Evolutionary conservation across 2,329 filamentous ascomycete species (phyloP), one percentile per base, ranked within the genome.

Genomic region (Fusarium coffeatum): DNA sequence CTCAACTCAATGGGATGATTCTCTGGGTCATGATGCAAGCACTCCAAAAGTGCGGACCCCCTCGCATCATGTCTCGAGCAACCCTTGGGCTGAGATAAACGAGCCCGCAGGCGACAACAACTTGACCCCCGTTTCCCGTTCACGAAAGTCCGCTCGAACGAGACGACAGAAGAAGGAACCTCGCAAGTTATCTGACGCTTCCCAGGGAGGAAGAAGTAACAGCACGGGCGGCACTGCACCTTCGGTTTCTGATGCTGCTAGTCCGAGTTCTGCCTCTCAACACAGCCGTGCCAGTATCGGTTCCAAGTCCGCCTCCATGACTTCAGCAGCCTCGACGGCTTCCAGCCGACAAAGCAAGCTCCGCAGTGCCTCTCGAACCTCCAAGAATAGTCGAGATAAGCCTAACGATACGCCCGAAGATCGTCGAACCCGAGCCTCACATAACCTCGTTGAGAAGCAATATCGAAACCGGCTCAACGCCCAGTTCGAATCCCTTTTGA

Each of bases 361-460:
- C 34, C 71, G 73, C 30, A 75, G 73, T 55, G 73, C 73, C 25
- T 75, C 73, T n/a, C 71, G 73, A 42, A 75, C 73, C 12, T 75
- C 73, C 27, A 75, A 75, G 51, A 75, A 75, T 15, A 75, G 43
- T 42, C 69, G 66, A n/a, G 64, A 58, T 25, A 74, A 73, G 41
- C 73, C 73, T n/a, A 70, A 58, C 48, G 73, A 75, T 49, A 75
- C 73, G 15, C 66, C 61, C 27, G 73, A 75, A 65, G 73, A 75
- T n/a, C 70, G 73, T 23, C 70, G 73, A 46, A 75, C 73, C n/a
- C 72, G 73, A 28, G 73, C 73, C 20, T 75, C 73, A 22, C 73
- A 75, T 41, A 75, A 75, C 23, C 73, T 75, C 16, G 73, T 75
- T 48, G 73, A 75, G 54, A 75, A 75, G 46, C 73, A 75, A 45